Conservation (phyloP, 768 basidiomycete genomes). For the Xerocomus potaroensis region DNA sequence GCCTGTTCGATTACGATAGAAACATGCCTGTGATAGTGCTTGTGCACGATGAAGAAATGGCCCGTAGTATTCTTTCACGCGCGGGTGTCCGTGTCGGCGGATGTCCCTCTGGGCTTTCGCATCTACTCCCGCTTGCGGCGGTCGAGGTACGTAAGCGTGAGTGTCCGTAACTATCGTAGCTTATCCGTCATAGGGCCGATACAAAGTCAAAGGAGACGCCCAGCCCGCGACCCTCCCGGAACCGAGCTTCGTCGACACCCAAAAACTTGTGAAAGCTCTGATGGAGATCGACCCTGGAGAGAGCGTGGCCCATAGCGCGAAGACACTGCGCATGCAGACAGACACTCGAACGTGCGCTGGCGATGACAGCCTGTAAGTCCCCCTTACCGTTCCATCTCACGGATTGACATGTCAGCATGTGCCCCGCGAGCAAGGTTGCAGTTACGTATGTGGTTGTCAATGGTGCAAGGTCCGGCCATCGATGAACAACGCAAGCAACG, state of each 20-base stretch:
- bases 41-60: conserved; percentile 40
- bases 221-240: conserved; percentile 8
- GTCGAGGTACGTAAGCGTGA: conserved; percentile 5
- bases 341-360: conserved; percentile 44
- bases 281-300: conserved; percentile 32
- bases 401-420: neutral
- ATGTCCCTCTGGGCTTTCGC: conserved; percentile 39
- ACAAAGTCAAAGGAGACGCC: neutral
- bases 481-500: conserved; percentile 40
- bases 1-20: conserved; percentile 18
- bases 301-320: conserved; percentile 31
- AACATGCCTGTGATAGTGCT: conserved; percentile 42
- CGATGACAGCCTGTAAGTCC: conserved; percentile 46
- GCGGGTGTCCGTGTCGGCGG: conserved; percentile 39
- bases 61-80: conserved; percentile 36
- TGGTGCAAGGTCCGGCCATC: conserved; percentile 43
- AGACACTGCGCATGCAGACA: conserved; percentile 29
- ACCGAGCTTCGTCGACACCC: conserved; percentile 40
- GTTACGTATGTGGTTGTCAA: conserved; percentile 43
- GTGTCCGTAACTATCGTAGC: neutral
- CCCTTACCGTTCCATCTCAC: neutral
- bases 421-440: conserved; percentile 29
- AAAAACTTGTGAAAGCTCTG: conserved; percentile 35
- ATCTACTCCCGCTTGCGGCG: conserved; percentile 10
- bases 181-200: conserved; percentile 6